Base-by-base conservation (phyloP, 2,329 filamentous ascomycete species). In the Beauveria pseudobassiana region DNA sequence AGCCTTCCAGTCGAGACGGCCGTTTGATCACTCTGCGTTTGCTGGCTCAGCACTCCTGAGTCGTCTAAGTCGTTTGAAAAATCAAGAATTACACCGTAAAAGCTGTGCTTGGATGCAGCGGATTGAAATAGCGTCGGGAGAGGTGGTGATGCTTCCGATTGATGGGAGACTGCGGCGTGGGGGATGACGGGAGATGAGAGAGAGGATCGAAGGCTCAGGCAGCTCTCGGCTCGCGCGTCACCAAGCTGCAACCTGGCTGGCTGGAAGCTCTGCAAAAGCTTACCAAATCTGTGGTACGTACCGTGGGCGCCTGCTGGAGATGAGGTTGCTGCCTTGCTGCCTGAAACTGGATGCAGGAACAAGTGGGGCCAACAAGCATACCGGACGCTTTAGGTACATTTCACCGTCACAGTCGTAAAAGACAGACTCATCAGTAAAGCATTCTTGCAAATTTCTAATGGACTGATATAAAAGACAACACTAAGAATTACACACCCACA, bases 161-260 rank as follows among this genome's bases (percentile, higher is more conserved):
- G 62, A 60, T 55, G 50, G 38, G 18, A 46, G 40, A 5, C 49
- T 16, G 52, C 28, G 26, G 50, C 62, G 63, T 65, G 57, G 70
- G 66, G 65, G 67, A 66, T 66, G 66, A 59, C 40, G 62, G 46
- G 64, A 34, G 49, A 14, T 34, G 22, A 38, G 56, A 49, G 54
- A 40, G 63, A 63, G 63, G 63, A 51, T 64, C 64, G 64, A 66
- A 71, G 45, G 69, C 72, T 73, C 75, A 77, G 76, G 76, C 76
- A 77, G 75, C 76, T 77, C 70, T 69, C 66, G 68, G 71, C 70
- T 74, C 75, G 75, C 74, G 75, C 74, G 75, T 77, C 74, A 76
- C 73, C 69, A 68, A 67, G 59, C 63, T 56, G 55, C 56, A 60
- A 50, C 49, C 58, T 60, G 58, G 58, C 49, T 53, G 58, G 58